Evolutionary conservation across 352 stramenopile genomes (phyloP), one percentile per base, ranked within the genome.

Genomic region (Pythium dissotocum): DNA sequence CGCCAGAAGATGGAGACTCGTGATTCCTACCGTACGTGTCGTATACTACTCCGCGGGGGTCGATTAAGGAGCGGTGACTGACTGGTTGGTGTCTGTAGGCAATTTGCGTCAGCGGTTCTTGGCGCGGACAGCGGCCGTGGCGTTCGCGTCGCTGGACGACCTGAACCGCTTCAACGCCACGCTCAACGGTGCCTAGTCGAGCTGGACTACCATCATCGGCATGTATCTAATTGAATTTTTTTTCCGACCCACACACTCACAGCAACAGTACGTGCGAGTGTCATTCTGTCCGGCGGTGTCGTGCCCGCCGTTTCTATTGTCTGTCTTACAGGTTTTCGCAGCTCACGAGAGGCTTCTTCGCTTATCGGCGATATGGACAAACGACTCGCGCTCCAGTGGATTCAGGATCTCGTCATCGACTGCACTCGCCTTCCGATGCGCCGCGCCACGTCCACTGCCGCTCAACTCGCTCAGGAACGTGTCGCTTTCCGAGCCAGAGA

Each of bases 61-160:
- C 21, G 21, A 24, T 24, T 24, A 24, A 24, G 21, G 21, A 24
- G 21, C 21, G 5, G 40, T 21, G 40, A 16, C 16, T 49, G 48
- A 52, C 33, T 16, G 44, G 5, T 30, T 28, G 7, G 12, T 33
- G 14, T 21, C 58, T 18, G 6, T 44, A 77, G 71, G 35, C 8
- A 88, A 87, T 59, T 59, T 90, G 44, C 78, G 61, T 24, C 81
- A 84, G 59, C 77, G 80, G 13, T 88, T 85, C 55, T 74, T 79
- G 58, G 77, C 80, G 52, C 70, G 76, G 51, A 85, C 78, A 48
- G 64, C 76, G 12, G 71, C 78, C 30, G 75, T 87, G 55, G 68
- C 67, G 30, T 85, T 86, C 62, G 72, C 72, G 5, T 86, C 82
- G 44, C 76, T 75, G 10, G 77, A 90, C 58, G 79, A 90, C 67